phyloP scores from a whole-genome alignment of 495 filamentous ascomycete genomes.

The Daldinia childiae region DNA sequence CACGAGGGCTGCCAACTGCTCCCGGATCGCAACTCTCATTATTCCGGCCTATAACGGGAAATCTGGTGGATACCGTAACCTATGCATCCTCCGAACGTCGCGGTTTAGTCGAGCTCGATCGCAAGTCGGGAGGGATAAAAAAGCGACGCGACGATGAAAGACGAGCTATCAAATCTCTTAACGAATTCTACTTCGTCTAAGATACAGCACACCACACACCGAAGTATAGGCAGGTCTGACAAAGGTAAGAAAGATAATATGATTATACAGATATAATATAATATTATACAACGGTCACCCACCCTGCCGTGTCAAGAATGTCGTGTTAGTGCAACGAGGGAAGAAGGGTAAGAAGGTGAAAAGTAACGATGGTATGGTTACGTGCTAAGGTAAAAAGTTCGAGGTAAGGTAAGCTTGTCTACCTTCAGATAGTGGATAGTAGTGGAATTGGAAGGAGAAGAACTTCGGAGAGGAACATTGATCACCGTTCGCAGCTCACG shows the following conservation, averaged over 20 bases:
- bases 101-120: slow-evolving; percentile 20
- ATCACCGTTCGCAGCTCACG: slow-evolving; percentile 17
- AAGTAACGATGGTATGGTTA: slow-evolving; percentile 26
- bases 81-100: slow-evolving; percentile 34
- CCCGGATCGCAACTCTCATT: slow-evolving; percentile 85
- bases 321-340: slow-evolving; percentile 30
- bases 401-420: slow-evolving; percentile 1
- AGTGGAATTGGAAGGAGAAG: background rate
- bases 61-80: slow-evolving; percentile 30
- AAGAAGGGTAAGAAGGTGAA: background rate
- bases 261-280: slow-evolving; percentile 16
- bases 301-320: slow-evolving; percentile 31
- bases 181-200: background rate
- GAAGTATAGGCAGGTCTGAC: slow-evolving; percentile 17
- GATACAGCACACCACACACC: slow-evolving; percentile 23
- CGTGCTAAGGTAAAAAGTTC: slow-evolving; percentile 2
- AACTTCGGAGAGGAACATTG: slow-evolving; percentile 21
- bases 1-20: slow-evolving; percentile 81
- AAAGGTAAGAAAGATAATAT: slow-evolving; percentile 7
- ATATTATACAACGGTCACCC: slow-evolving; percentile 17
- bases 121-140: slow-evolving; percentile 2
- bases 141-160: background rate
- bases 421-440: background rate
- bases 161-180: background rate
- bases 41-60: slow-evolving; percentile 53